Evolutionary conservation across 2,329 filamentous ascomycete species (phyloP).

Genomic region (Clonostachys rhizophaga): DNA sequence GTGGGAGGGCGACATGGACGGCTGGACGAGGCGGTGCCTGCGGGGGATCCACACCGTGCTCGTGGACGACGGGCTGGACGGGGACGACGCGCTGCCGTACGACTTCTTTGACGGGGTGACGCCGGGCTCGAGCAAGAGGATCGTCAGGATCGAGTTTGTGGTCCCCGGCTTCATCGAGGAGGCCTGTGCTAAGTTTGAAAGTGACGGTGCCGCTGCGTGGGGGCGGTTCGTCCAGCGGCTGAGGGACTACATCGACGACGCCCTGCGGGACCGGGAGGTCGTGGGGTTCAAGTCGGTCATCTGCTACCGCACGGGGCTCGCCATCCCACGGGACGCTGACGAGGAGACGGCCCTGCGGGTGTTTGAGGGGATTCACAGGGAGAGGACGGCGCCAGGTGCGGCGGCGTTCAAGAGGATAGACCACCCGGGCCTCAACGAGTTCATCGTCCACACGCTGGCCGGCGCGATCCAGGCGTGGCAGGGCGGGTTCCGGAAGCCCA

Average conservation of each 20-base stretch:
- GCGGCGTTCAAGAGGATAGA: constrained; percentile 48
- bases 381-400: constrained; percentile 2
- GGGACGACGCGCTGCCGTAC: constrained; percentile 51
- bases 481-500: constrained; percentile 54
- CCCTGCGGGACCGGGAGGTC: constrained; percentile 50
- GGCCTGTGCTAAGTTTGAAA: constrained; percentile 23
- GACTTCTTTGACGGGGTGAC: constrained; percentile 64
- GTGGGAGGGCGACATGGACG: constrained; percentile 39
- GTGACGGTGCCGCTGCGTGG: constrained; percentile 21
- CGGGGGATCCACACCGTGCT: constrained; percentile 69
- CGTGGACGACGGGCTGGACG: constrained; percentile 71
- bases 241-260: constrained; percentile 51
- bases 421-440: constrained; percentile 62
- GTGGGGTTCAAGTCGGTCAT: constrained; percentile 81
- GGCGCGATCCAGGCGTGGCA: constrained; percentile 44
- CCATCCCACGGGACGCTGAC: constrained; percentile 42
- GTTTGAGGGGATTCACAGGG: constrained; percentile 27
- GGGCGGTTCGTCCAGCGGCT: constrained; percentile 38
- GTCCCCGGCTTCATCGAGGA: constrained; percentile 58
- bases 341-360: constrained; percentile 31
- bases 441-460: constrained; percentile 61
- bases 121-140: constrained; percentile 60
- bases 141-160: constrained; percentile 72
- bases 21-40: constrained; percentile 61
- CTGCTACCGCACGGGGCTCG: constrained; percentile 74